phyloP scores from a whole-genome alignment of 176 grass and related monocot genomes.

The Ensete ventricosum region DNA sequence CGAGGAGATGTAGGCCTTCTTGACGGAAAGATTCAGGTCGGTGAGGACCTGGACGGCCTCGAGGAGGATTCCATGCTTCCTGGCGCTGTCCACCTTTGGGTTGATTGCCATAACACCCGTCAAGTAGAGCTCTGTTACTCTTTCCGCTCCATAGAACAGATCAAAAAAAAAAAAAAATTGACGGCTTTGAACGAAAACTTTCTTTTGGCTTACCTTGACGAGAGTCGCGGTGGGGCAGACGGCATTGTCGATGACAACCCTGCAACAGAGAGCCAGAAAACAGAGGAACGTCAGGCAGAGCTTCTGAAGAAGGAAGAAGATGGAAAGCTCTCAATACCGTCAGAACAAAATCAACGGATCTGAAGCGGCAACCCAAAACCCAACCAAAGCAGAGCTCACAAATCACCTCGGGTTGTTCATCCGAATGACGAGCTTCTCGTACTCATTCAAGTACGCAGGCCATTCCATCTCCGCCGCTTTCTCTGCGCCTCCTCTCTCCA shows the following conservation, averaged over 20 bases:
- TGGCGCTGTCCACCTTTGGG: constrained; percentile 59
- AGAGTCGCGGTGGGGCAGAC: constrained; percentile 71
- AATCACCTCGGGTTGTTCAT: constrained; percentile 66
- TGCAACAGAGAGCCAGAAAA: constrained; percentile 2
- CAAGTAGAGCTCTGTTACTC: background rate
- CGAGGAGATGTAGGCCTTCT: constrained; percentile 91
- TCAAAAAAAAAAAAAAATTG: too few relatives aligned
- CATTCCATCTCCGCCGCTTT: constrained; percentile 48
- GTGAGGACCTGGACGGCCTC: constrained; percentile 91
- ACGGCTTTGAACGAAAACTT: background rate
- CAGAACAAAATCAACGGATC: background rate
- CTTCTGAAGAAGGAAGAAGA: too few relatives aligned
- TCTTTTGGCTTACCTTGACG: constrained; percentile 32
- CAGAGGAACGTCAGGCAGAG: background rate
- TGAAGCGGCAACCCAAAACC: background rate
- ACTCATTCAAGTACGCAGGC: constrained; percentile 60
- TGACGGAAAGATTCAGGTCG: constrained; percentile 74
- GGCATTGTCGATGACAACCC: constrained; percentile 85
- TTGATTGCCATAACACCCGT: background rate
- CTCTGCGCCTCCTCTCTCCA: background rate
- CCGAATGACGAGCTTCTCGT: constrained; percentile 91
- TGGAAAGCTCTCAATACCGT: too few relatives aligned
- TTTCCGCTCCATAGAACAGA: background rate
- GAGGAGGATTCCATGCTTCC: constrained; percentile 60
- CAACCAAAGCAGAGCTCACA: background rate